Base-by-base conservation (phyloP, 2,329 filamentous ascomycete species). In the Colletotrichum salicis region DNA sequence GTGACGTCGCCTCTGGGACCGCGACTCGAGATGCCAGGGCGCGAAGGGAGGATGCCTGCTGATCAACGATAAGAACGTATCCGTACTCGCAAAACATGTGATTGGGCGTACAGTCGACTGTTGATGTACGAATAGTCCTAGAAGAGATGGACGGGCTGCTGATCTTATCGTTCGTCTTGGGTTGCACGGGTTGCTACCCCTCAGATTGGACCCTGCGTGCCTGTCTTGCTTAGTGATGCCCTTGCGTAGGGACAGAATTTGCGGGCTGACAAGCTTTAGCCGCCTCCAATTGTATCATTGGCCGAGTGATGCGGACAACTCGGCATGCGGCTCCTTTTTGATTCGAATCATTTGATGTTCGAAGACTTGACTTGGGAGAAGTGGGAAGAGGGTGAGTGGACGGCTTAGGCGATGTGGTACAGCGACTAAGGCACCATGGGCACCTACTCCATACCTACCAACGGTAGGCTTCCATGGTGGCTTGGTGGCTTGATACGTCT, bases 31-130 rank as follows among this genome's bases (percentile, higher is more conserved):
- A 22, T 33, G 33, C 48, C 37, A 41, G 33, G 15, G 45, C 11
- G 13, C 37, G 58, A 48, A 59, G 45, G 65, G 69, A 56, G 45
- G 24, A 64, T 69, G 65, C 69, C 29, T 71, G 65, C 31, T 51
- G n/a, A 6, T 48, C 27, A 29, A 51, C 52, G 5, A 41, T 12
- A 22, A 5, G 12, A 22, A 69, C 59, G 55, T 60, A 57, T 69
- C 65, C 65, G 70, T 70, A 69, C 35, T 71, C 70, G 70, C n/a
- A 24, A 51, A 60, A 33, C 13, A 70, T 54, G 63, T 27, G 63
- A 27, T 45, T 48, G 65, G 37, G 35, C 19, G 27, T 55, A 51
- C 31, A 45, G 13, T 29, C 19, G 19, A 22, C 59, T 29, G 24
- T 24, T 22, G 61, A n/a, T 35, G 27, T 11, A 29, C 27, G 27